Base-by-base conservation (phyloP, 768 basidiomycete species). In the Amanita rimosa region DNA sequence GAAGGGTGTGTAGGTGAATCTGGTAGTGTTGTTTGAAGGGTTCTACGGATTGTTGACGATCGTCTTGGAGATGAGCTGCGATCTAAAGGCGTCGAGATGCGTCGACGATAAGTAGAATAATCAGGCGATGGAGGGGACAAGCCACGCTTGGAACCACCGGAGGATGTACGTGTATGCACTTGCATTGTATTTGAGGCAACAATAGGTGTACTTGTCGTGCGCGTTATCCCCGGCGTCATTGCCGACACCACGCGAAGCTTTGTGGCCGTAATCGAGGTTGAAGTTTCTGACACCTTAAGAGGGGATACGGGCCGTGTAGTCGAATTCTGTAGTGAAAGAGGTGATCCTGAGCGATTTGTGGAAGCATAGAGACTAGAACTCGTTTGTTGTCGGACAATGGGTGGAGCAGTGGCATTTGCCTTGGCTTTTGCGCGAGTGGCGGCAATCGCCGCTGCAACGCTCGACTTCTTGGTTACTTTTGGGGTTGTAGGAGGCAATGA, bases 371-470 rank as follows among this genome's bases (percentile, higher is more conserved):
- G 71, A 13, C 75, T 69, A 43, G 87, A 85, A 7, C 85, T 90
- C 4, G 87, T 85, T 60, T 89, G 86, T 61, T 91, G 89, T 46
- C 83, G 75, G 43, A 88, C 70, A 44, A 76, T 76, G 3, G 89
- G 89, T 16, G 89, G 89, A 7, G 87, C 85, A 27, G 73, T 81
- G 2, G 89, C 86, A 52, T 88, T 88, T 17, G 78, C 83, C 58
- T 82, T 90, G 13, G 88, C 87, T 60, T 89, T 94, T 13, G 85
- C 88, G 19, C 91, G 76, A 60, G 86, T 93, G 17, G 92, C 90
- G 35, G 92, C 92, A 57, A 94, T 87, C 19, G 88, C 80, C 7
- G 91, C 87, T 35, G 87, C 83, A 48, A 93, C 71, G 50, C 87
- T 89, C 39, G 78, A 78, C 64, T 92, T 92, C 67, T 91, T 92